phyloP scores from a whole-genome alignment of 352 stramenopile genomes.

The Pythium dissimile region DNA sequence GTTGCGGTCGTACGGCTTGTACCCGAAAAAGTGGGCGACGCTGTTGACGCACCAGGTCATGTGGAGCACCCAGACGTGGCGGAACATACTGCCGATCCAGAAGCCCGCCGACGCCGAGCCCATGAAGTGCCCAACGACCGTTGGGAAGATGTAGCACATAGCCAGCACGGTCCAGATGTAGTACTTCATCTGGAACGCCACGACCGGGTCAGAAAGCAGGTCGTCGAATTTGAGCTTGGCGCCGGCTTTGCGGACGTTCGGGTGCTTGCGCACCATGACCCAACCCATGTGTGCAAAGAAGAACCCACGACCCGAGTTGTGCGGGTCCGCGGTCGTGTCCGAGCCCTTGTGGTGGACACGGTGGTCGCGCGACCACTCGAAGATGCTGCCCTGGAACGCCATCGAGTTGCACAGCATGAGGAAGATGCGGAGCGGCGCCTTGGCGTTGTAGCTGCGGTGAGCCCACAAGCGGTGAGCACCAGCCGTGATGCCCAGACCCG shows the following conservation, averaged over 20 bases:
- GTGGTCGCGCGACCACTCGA: conserved; percentile 98
- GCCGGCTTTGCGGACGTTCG: conserved; percentile 82
- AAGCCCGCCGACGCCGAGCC: conserved; percentile 93
- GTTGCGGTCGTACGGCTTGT: conserved; percentile 97
- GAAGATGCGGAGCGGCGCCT: conserved; percentile 87
- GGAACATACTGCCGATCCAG: conserved; percentile 94
- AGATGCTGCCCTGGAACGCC: conserved; percentile 96
- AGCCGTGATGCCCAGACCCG: conserved; percentile 96
- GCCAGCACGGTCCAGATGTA: conserved; percentile 88
- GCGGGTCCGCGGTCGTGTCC: conserved; percentile 92
- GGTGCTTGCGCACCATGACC: conserved; percentile 98
- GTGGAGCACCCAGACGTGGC: conserved; percentile 96
- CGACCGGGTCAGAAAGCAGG: conserved; percentile 90
- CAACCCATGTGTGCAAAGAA: conserved; percentile 99
- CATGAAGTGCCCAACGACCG: conserved; percentile 86
- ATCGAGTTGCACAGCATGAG: conserved; percentile 99
- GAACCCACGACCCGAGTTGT: conserved; percentile 97
- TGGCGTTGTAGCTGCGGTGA: conserved; percentile 95
- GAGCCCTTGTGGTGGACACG: conserved; percentile 99
- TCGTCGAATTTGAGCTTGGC: conserved; percentile 96
- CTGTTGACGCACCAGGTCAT: conserved; percentile 99
- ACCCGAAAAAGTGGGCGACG: conserved; percentile 97
- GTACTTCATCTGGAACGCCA: conserved; percentile 96
- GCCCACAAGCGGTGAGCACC: conserved; percentile 97
- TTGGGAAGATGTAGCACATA: conserved; percentile 97